A percentile compares a stretch with the other conserved stretches of the same genome.
Evolutionary conservation across 345 rosid species (phyloP).

Genomic region (Populus tremula): DNA sequence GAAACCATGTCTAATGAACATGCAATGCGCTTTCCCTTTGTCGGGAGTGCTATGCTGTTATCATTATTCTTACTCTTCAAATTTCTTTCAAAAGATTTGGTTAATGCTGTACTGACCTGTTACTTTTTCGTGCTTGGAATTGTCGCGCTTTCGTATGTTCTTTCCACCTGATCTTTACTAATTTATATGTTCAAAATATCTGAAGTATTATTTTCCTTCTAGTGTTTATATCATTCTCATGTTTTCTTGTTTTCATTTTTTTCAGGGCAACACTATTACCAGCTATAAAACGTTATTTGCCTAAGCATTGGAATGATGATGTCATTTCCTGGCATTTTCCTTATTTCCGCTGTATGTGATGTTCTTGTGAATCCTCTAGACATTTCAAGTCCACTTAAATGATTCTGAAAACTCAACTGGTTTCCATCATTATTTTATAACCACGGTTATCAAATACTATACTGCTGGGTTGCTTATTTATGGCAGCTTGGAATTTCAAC

Average conservation of each 20-base stretch:
- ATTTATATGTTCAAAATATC: neutral
- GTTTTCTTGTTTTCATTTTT: constrained; percentile 25
- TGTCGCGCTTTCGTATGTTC: constrained; percentile 91
- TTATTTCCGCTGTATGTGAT: constrained; percentile 67
- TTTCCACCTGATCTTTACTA: constrained; percentile 13
- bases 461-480: neutral
- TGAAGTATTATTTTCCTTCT: neutral
- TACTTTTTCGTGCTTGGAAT: constrained; percentile 95
- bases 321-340: constrained; percentile 74
- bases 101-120: constrained; percentile 86
- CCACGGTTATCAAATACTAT: neutral
- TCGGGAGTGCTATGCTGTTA: constrained; percentile 95
- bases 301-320: constrained; percentile 79
- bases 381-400: neutral
- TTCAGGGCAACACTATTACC: constrained; percentile 90
- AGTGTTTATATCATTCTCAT: constrained; percentile 12
- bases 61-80: constrained; percentile 94
- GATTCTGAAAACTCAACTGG: neutral
- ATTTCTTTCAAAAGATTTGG: constrained; percentile 92
- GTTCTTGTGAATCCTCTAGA: neutral
- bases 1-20: constrained; percentile 97
- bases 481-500: neutral
- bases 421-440: neutral
- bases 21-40: constrained; percentile 98
- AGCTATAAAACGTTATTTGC: constrained; percentile 66